Evolutionary conservation across 768 basidiomycete species (phyloP).

Genomic region (Galerina marginata): DNA sequence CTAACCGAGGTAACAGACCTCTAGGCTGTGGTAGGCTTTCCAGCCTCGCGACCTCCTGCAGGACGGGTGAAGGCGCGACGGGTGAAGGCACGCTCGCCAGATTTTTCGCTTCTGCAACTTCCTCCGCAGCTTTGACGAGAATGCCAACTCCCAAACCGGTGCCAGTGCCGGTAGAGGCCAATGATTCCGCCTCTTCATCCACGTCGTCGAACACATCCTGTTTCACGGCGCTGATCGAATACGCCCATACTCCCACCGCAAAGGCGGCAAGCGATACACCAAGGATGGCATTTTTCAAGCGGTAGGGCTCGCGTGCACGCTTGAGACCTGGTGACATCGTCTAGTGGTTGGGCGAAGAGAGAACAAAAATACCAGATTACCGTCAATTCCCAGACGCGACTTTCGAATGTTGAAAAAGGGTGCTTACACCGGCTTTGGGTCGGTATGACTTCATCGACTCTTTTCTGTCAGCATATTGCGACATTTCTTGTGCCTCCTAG

Average conservation of each 20-base stretch:
- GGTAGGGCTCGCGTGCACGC: conserved; percentile 88
- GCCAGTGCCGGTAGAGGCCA: conserved; percentile 42
- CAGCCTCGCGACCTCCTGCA: conserved; percentile 11
- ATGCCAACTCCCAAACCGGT: conserved; percentile 19
- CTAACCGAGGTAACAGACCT: conserved; percentile 43
- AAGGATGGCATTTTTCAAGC: conserved; percentile 77
- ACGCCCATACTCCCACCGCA: conserved; percentile 83
- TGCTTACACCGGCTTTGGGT: conserved; percentile 53
- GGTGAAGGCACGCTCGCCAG: no score
- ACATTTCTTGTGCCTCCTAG: conserved; percentile 15
- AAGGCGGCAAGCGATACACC: conserved; percentile 77
- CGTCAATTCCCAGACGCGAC: not conserved
- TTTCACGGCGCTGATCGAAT: conserved; percentile 92
- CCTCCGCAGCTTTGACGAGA: conserved; percentile 30
- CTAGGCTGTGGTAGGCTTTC: conserved; percentile 2
- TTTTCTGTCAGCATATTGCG: conserved; percentile 50
- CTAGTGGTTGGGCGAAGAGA: conserved; percentile 38
- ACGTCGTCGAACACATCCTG: conserved; percentile 92
- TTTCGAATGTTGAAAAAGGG: not conserved
- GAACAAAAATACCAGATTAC: not conserved
- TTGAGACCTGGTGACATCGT: conserved; percentile 86
- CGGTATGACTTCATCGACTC: conserved; percentile 54
- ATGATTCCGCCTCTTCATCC: conserved; percentile 74
- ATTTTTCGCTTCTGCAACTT: conserved; percentile 2
- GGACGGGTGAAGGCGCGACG: not conserved